phyloP scores from a whole-genome alignment of 139 green algal genomes.

The Auxenochlorella protothecoides region DNA sequence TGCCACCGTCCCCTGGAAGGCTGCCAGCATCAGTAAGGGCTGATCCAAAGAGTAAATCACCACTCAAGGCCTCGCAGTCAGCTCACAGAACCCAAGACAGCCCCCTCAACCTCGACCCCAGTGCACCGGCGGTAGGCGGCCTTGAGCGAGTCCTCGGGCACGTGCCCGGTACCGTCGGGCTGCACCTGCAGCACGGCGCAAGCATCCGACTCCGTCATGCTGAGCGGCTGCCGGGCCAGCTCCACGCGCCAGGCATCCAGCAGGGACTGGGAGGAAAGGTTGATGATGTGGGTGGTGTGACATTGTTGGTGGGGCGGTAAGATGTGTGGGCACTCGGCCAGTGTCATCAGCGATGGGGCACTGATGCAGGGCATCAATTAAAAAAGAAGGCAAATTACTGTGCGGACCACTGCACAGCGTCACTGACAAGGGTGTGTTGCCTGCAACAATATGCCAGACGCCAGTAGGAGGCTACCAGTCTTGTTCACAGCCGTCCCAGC shows the following conservation, averaged over 20 bases:
- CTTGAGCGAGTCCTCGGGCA: constrained; percentile 69
- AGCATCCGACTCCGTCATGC: constrained; percentile 56
- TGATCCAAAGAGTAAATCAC: too few relatives aligned
- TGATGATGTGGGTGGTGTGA: too few relatives aligned
- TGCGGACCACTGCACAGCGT: background rate
- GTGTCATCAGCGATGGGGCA: too few relatives aligned
- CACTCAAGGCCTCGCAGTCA: too few relatives aligned
- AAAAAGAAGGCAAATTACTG: background rate
- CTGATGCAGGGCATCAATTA: background rate
- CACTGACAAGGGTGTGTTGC: background rate
- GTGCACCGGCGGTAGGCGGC: constrained; percentile 60
- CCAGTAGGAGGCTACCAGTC: too few relatives aligned
- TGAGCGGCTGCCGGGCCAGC: constrained; percentile 56
- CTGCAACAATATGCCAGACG: too few relatives aligned
- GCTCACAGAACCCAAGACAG: too few relatives aligned
- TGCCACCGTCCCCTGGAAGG: too few relatives aligned
- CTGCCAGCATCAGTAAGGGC: too few relatives aligned
- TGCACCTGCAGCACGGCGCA: constrained; percentile 51
- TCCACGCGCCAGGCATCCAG: constrained; percentile 78
- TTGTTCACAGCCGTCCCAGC: too few relatives aligned
- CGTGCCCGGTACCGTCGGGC: constrained; percentile 9
- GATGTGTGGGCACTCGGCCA: too few relatives aligned
- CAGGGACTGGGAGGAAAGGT: constrained; percentile 43
- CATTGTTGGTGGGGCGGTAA: too few relatives aligned
- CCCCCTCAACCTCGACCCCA: background rate